phyloP scores from a whole-genome alignment of 1,284 basidiomycete genomes.

The Polyporus tsugae region DNA sequence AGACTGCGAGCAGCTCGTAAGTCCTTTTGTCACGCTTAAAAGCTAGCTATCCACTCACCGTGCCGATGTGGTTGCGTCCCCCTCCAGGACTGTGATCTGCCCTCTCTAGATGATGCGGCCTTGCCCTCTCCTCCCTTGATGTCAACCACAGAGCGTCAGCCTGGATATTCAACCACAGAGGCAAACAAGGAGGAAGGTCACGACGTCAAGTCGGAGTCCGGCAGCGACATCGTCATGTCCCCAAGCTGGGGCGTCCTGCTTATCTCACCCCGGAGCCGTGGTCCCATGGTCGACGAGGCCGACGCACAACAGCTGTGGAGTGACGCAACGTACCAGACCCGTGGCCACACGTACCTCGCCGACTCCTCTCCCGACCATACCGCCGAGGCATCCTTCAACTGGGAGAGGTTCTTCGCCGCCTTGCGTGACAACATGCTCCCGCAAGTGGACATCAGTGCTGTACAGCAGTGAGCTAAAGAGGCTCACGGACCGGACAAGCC shows the following conservation, averaged over 20 bases:
- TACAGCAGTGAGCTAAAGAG: background rate
- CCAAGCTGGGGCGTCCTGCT: background rate
- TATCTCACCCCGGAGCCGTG: background rate
- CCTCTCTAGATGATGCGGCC: background rate
- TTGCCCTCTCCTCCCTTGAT: background rate
- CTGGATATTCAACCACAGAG: background rate
- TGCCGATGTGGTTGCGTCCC: background rate
- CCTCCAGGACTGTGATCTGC: background rate
- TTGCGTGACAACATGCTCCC: slow-evolving; percentile 5
- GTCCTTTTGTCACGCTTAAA: background rate
- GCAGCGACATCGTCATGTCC: slow-evolving; percentile 6
- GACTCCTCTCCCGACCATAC: background rate
- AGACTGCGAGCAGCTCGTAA: background rate
- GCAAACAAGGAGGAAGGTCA: background rate
- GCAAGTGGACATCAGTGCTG: background rate
- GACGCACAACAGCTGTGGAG: background rate
- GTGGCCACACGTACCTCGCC: background rate
- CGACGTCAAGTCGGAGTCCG: background rate
- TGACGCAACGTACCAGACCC: background rate
- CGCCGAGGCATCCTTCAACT: background rate
- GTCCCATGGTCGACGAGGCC: background rate
- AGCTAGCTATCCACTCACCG: background rate
- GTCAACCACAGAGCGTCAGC: background rate
- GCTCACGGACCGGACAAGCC: background rate
- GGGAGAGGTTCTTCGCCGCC: slow-evolving; percentile 1